Evolutionary conservation across 805 yeast species (phyloP), one percentile per base, ranked within the genome.

Genomic region (Myxozyma mucilagina): DNA sequence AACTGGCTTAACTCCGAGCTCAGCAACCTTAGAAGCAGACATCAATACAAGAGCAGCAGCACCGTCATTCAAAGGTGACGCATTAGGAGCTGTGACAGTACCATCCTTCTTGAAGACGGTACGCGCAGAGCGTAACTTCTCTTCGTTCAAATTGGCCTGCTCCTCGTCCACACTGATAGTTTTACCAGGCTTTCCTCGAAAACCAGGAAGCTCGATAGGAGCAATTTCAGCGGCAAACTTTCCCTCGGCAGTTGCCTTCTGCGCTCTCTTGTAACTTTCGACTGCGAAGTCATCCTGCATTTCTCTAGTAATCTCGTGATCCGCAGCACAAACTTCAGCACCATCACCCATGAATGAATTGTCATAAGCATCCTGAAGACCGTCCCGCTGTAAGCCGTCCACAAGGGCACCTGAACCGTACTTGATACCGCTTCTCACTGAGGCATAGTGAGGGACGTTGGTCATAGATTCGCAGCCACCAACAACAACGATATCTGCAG

Each of bases 381-480:
- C 99, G 76, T 94, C 99, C 73, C 86, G 86, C 75, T 87, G 89
- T 63, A 94, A 77, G 72, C 97, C 98, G 73, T 94, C 99, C 51
- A 92, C 85, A 65, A 93, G 69, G 24, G 80, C 68, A 56, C 85
- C 76, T 66, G 89, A 93, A 70, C 99, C 99, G 72, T 85, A 94
- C 80, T 93, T 88, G 69, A 90, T 86, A 69, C 98, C 98, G 49
- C 79, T 72, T 79, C 99, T 88, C 47, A 94, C 91, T 60, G 84
- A 73, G 58, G 88, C 72, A 73, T 92, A 92, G 81, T 89, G 91
- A 58, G 98, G 98, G 38, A 92, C 81, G 74, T 92, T 91, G 56
- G 97, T 82, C 98, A 92, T 92, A 52, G 96, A 88, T 78, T 92
- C 98, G 69, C 94, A 90, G 73, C 98, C 98, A 68, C 98, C 98